Base-by-base conservation (phyloP, 2,329 filamentous ascomycete genomes). In the Talaromyces rugulosus region DNA sequence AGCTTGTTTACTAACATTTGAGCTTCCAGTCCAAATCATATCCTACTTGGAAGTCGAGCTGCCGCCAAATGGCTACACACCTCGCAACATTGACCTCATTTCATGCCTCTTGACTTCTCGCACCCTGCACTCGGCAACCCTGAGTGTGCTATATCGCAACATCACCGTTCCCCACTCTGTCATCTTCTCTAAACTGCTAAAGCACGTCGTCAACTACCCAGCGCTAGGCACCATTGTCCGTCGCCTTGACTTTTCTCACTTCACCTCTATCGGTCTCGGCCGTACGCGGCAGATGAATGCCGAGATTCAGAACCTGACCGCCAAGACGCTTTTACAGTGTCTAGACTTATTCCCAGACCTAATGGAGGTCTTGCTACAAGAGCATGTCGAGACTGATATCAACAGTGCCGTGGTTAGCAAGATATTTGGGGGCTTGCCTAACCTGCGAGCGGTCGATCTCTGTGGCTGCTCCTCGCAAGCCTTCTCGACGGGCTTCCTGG, bases 81-180 rank as follows among this genome's bases (percentile, higher is more conserved):
- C 88, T 44, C 88, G 91, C 66, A 94, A 94, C 72, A 83, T 89
- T 62, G 90, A 94, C 72, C 80, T 94, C 63, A 88, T 92, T 79
- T 86, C 89, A 18, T 84, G 92, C 65, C 81, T 94, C 42, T 77
- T 92, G 65, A 87, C 89, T n/a, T 94, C 89, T n/a, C 86, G 85
- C 71, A 85, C 85, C 33, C 80, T 94, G 63, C 88, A 94, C 71
- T 83, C 84, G 30, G 88, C 88, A 23, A 93, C 90, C 3, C 79
- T 93, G 36, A 84, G 85, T 67, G 89, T 90, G 6, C 83, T 95
- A 56, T 94, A 94, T 78, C 84, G 86, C 66, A 87, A 90, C 73
- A 89, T 94, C 74, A 92, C 89, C 51, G 89, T 94, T 67, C 90
- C 91, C 5, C 90, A 93, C 80, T 94, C 91, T 30, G 82, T 87